These are phyloP conservation scores for Kodamaea kaohsiungensis DNA, from an alignment of 805 yeast species.

Conservation along the genomic window DNA sequence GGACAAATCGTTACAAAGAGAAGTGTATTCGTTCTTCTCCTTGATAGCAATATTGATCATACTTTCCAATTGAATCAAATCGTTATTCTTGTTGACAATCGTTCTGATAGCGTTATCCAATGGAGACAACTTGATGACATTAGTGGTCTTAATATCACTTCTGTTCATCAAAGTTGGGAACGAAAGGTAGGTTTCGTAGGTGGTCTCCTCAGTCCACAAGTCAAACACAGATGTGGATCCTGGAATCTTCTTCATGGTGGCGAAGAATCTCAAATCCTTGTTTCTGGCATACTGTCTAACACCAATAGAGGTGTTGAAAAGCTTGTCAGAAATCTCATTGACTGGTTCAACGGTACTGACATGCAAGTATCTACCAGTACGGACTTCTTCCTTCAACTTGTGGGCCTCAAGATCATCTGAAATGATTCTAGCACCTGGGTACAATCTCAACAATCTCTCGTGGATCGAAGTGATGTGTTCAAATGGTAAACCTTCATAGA, in stretches of 20 bases:
- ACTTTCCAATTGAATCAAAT: slow-evolving; percentile 67
- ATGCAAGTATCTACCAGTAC: slow-evolving; percentile 70
- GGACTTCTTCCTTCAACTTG: slow-evolving; percentile 44
- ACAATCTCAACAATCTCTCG: slow-evolving; percentile 67
- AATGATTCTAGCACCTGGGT: slow-evolving; percentile 80
- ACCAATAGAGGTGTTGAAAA: slow-evolving; percentile 53
- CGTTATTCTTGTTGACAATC: slow-evolving; percentile 66
- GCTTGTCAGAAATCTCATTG: slow-evolving; percentile 49
- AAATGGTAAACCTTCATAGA: slow-evolving; percentile 84
- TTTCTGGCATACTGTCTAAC: slow-evolving; percentile 75
- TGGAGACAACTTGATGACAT: slow-evolving; percentile 68
- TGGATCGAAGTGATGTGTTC: slow-evolving; percentile 85
- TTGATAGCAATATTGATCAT: slow-evolving; percentile 53
- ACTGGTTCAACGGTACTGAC: slow-evolving; percentile 74
- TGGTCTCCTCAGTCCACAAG: slow-evolving; percentile 86
- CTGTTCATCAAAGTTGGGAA: slow-evolving; percentile 90
- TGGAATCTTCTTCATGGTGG: slow-evolving; percentile 68
- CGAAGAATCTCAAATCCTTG: slow-evolving; percentile 68
- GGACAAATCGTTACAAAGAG: slow-evolving; percentile 63
- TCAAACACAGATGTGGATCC: slow-evolving; percentile 72
- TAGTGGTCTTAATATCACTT: slow-evolving; percentile 60
- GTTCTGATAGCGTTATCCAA: slow-evolving; percentile 77
- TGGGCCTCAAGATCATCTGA: slow-evolving; percentile 59
- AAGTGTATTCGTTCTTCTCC: slow-evolving; percentile 48
- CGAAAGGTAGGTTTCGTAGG: slow-evolving; percentile 69